Evolutionary conservation across 225 moss, liverwort and hornwort genomes (phyloP).

Genomic region (Neckera pumila): DNA sequence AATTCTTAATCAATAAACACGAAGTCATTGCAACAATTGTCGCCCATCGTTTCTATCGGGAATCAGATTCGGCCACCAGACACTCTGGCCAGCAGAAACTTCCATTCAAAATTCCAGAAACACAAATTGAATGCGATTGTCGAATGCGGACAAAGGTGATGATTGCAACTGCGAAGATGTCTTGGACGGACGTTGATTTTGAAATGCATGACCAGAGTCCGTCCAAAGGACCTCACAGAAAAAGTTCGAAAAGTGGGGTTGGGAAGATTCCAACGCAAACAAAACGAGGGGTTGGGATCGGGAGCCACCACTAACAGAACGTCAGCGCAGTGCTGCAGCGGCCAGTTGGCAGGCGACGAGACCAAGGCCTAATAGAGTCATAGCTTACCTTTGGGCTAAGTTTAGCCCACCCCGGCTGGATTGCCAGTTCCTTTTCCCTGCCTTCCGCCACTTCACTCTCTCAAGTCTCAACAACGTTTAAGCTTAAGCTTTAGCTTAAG

Average conservation of each 20-base stretch:
- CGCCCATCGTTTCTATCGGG: not conserved
- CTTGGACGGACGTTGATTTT: not conserved
- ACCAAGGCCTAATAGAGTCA: not conserved
- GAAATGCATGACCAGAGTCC: not conserved
- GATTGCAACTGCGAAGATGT: not conserved
- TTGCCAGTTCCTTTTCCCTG: not conserved
- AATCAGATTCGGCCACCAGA: not conserved
- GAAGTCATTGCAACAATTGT: not conserved
- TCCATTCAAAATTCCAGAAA: not conserved
- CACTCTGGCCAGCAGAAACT: not conserved
- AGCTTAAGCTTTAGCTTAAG: too few species aligned
- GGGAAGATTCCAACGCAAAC: not conserved
- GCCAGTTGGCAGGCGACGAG: slow-evolving; percentile 11
- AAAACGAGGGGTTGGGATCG: not conserved
- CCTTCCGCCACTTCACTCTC: not conserved
- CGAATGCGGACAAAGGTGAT: not conserved
- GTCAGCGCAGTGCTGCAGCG: not conserved
- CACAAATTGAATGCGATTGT: not conserved
- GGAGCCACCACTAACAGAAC: not conserved
- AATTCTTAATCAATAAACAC: not conserved
- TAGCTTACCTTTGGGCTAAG: not conserved
- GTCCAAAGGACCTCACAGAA: not conserved
- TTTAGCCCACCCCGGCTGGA: not conserved
- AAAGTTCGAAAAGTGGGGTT: not conserved
- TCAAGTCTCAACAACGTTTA: not conserved